Conservation (phyloP, 805 yeast species). For the Blastobotrys chiropterorum region DNA sequence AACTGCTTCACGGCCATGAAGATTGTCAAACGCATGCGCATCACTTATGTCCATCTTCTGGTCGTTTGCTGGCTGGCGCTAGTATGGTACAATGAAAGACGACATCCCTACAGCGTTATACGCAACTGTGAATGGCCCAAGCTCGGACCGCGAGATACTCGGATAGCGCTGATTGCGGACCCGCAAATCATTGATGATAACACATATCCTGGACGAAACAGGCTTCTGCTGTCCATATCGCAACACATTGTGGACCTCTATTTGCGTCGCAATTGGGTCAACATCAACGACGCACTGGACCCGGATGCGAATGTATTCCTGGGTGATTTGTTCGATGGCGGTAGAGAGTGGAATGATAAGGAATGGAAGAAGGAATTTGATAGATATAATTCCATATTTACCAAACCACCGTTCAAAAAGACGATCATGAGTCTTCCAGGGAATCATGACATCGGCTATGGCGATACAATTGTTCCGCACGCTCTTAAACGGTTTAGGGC, state of each 20-base stretch:
- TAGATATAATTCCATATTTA: constrained; percentile 65
- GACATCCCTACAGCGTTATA: constrained; percentile 41
- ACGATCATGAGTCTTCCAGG: constrained; percentile 63
- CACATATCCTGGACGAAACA: constrained; percentile 73
- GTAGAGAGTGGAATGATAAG: constrained; percentile 73
- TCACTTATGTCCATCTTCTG: constrained; percentile 16
- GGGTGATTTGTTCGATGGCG: constrained; percentile 95
- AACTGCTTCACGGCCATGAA: neutral
- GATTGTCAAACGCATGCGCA: neutral
- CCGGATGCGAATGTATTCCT: constrained; percentile 76
- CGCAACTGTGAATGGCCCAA: constrained; percentile 51
- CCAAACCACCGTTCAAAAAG: constrained; percentile 41
- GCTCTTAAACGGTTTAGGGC: constrained; percentile 59
- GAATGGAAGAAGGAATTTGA: constrained; percentile 63
- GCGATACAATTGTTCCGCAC: constrained; percentile 54
- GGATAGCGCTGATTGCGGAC: constrained; percentile 69
- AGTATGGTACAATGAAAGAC: constrained; percentile 50
- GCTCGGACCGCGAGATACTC: constrained; percentile 10
- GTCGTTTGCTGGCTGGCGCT: constrained; percentile 37
- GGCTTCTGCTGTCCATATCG: constrained; percentile 47
- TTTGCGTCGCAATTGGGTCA: constrained; percentile 66
- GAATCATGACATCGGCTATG: constrained; percentile 96
- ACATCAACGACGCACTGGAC: constrained; percentile 48
- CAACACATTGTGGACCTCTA: constrained; percentile 67
- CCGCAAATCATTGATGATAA: constrained; percentile 89